These are phyloP conservation scores for Galeopsis tetrahit DNA, from an alignment of 257 asterid species.

Conservation along the genomic window DNA sequence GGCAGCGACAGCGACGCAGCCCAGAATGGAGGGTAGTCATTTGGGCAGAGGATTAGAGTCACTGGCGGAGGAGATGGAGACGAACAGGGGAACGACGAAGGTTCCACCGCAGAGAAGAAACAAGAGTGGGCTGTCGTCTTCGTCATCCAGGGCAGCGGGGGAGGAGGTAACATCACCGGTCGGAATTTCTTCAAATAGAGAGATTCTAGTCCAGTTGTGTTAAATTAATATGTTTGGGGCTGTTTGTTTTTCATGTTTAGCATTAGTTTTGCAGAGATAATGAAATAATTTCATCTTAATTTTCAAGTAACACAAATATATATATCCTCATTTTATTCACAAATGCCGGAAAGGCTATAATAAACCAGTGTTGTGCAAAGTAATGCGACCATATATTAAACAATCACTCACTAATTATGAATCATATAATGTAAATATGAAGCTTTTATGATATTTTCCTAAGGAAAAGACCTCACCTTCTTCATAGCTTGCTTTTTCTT, in stretches of 20 bases:
- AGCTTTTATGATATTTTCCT: no score
- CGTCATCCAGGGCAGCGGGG: constrained; percentile 5
- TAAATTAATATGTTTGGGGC: not conserved
- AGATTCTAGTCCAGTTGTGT: constrained; percentile 22
- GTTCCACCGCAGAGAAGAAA: not conserved
- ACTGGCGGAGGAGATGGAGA: not conserved
- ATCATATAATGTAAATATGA: no score
- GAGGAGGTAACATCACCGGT: constrained; percentile 3
- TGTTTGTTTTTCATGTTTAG: no score
- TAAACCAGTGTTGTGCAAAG: no score
- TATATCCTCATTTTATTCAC: no score
- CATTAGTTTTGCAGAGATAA: no score
- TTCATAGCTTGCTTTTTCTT: not conserved
- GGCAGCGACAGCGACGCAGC: no score
- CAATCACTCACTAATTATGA: no score
- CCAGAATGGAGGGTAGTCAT: not conserved
- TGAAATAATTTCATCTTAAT: no score
- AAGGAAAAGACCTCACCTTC: not conserved
- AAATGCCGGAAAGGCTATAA: no score
- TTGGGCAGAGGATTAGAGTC: constrained; percentile 36
- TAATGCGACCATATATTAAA: no score
- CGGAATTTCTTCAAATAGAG: constrained; percentile 20
- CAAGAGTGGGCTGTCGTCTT: constrained; percentile 14
- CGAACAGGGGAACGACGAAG: not conserved
- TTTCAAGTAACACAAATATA: no score